These are phyloP conservation scores for Raddia guianensis DNA, from an alignment of 176 grass and related monocot genomes.

Conservation along the genomic window DNA sequence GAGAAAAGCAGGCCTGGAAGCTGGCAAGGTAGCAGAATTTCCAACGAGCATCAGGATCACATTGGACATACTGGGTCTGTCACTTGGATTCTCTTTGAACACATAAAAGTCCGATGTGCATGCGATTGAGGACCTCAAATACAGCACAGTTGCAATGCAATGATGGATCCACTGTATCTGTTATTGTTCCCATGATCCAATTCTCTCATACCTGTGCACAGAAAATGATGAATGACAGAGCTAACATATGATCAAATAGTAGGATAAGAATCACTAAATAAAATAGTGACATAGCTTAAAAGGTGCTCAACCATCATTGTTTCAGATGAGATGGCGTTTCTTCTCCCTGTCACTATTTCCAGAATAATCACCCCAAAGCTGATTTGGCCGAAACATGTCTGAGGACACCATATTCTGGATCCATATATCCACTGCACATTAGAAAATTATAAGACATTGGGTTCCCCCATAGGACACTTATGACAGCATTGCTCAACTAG, in stretches of 20 bases:
- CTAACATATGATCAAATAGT: neutral
- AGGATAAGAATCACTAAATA: neutral
- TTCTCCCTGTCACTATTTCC: slow-evolving; percentile 52
- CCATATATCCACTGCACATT: slow-evolving; percentile 46
- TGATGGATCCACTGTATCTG: slow-evolving; percentile 7
- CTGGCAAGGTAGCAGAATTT: slow-evolving; percentile 28
- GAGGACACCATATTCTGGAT: slow-evolving; percentile 56
- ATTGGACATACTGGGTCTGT: slow-evolving; percentile 49
- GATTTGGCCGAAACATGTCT: slow-evolving; percentile 52
- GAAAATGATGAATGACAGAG: neutral
- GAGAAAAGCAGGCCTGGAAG: slow-evolving; percentile 45
- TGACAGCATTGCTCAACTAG: neutral
- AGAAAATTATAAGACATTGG: neutral
- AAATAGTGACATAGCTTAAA: slow-evolving; percentile 30
- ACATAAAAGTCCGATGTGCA: slow-evolving; percentile 52
- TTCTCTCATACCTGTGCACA: slow-evolving; percentile 31
- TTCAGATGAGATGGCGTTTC: slow-evolving; percentile 45
- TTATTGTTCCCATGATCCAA: slow-evolving; percentile 26
- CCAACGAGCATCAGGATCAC: slow-evolving; percentile 50
- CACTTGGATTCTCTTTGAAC: slow-evolving; percentile 48
- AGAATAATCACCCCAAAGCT: slow-evolving; percentile 59
- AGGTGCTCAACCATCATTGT: slow-evolving; percentile 32
- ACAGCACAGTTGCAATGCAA: neutral
- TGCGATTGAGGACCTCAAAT: slow-evolving; percentile 40
- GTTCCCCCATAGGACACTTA: neutral